Evolutionary conservation across 2,329 filamentous ascomycete genomes (phyloP).

Genomic region (Fusarium caatingaense): DNA sequence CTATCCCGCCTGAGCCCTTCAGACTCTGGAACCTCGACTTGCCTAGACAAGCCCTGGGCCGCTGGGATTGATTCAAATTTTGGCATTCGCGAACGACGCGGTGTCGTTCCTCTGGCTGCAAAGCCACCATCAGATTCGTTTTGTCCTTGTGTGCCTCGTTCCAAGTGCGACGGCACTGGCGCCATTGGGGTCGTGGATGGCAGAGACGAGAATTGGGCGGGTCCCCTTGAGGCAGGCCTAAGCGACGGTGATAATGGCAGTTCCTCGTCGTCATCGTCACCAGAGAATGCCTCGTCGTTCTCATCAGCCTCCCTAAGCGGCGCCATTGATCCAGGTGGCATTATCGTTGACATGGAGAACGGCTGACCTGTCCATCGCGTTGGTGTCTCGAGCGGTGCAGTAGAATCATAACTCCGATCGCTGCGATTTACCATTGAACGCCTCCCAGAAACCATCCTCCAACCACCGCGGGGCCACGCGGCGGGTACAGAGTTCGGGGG

Average conservation of each 20-base stretch:
- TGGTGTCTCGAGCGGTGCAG: slow-evolving; percentile 54
- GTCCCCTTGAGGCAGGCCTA: slow-evolving; percentile 34
- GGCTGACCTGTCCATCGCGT: slow-evolving; percentile 60
- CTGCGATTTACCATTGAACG: slow-evolving; percentile 41
- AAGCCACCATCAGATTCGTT: slow-evolving; percentile 13
- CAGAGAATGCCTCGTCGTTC: slow-evolving; percentile 41
- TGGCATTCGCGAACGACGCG: slow-evolving; percentile 15
- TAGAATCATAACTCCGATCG: slow-evolving; percentile 34
- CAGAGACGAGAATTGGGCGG: slow-evolving; percentile 38
- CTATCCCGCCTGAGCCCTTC: neutral
- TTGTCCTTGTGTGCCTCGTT: slow-evolving; percentile 49
- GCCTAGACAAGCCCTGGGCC: neutral
- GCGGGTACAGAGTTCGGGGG: slow-evolving; percentile 30
- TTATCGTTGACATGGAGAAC: slow-evolving; percentile 51
- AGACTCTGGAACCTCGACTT: slow-evolving; percentile 6
- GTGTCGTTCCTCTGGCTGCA: neutral
- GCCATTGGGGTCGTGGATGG: slow-evolving; percentile 58
- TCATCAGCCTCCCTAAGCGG: slow-evolving; percentile 50
- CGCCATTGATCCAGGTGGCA: slow-evolving; percentile 47
- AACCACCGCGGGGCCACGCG: slow-evolving; percentile 41
- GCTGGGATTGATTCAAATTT: slow-evolving; percentile 10
- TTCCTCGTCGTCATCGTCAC: slow-evolving; percentile 43
- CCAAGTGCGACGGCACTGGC: slow-evolving; percentile 58
- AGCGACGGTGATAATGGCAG: slow-evolving; percentile 38
- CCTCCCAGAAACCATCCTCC: slow-evolving; percentile 44